Percentiles rank a stretch among this genome's conserved stretches.
These are phyloP conservation scores for Rehmannia glutinosa DNA, from an alignment of 257 asterid genomes.

Conservation along the genomic window DNA sequence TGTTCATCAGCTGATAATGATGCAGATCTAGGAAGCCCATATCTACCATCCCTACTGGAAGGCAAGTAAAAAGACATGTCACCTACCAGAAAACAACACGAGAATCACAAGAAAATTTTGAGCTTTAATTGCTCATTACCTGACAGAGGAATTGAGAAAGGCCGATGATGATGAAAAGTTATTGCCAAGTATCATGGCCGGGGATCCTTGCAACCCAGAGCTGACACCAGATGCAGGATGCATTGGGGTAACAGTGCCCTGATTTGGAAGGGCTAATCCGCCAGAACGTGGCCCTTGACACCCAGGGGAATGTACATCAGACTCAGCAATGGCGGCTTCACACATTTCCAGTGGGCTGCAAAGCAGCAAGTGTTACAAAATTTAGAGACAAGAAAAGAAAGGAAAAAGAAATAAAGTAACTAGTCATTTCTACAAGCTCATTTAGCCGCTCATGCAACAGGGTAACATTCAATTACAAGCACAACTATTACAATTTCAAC, in stretches of 20 bases:
- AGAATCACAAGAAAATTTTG: neutral
- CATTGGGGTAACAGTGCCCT: constrained; percentile 40
- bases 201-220: constrained; percentile 59
- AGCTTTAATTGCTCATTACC: constrained; percentile 45
- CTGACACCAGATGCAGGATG: constrained; percentile 53
- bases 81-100: neutral
- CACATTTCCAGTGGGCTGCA: constrained; percentile 90
- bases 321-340: constrained; percentile 48
- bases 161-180: constrained; percentile 58
- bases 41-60: constrained; percentile 65
- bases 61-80: neutral
- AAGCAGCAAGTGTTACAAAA: constrained; percentile 16
- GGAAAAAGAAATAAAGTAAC: neutral
- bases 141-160: constrained; percentile 53
- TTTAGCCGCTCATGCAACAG: no score
- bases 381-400: constrained; percentile 8
- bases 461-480: neutral
- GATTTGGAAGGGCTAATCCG: constrained; percentile 54
- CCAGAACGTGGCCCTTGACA: constrained; percentile 66
- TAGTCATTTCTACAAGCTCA: neutral
- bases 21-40: constrained; percentile 59
- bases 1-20: constrained; percentile 73
- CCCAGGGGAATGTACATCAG: constrained; percentile 61
- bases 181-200: constrained; percentile 63
- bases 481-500: constrained; percentile 11